Percentiles rank a stretch among this genome's conserved stretches.
Evolutionary conservation across 495 filamentous ascomycete species (phyloP).

Genomic region (Aspergillus sparsus): DNA sequence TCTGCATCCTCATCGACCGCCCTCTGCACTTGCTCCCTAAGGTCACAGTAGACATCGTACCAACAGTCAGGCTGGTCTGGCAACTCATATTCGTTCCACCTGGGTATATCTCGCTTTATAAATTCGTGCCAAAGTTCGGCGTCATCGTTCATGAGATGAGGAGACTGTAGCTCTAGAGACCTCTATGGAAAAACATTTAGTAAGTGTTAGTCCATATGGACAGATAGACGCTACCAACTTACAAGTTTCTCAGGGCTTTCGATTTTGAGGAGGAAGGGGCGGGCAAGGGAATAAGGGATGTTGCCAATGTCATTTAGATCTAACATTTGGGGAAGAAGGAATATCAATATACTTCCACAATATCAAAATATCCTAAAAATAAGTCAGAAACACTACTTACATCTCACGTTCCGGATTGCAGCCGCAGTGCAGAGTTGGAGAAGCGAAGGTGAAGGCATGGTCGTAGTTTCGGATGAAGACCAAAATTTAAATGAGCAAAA

Average conservation of each 20-base stretch:
- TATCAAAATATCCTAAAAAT: no score
- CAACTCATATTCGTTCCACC: conserved; percentile 56
- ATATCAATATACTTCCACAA: conserved; percentile 1
- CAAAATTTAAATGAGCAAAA: conserved; percentile 21
- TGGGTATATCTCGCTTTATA: conserved; percentile 67
- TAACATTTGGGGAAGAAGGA: conserved; percentile 21
- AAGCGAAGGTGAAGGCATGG: conserved; percentile 48
- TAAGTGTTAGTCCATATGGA: conserved; percentile 2
- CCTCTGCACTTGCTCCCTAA: conserved; percentile 44
- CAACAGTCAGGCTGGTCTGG: conserved; percentile 60
- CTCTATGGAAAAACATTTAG: conserved; percentile 34
- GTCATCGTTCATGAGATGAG: conserved; percentile 61
- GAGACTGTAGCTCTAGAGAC: conserved; percentile 62
- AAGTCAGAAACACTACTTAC: conserved; percentile 28
- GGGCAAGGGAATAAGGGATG: conserved; percentile 60
- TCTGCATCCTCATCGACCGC: conserved; percentile 52
- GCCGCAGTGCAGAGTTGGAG: conserved; percentile 43
- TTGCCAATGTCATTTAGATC: conserved; percentile 64
- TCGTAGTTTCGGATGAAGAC: conserved; percentile 15
- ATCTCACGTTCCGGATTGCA: conserved; percentile 49
- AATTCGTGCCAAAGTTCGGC: conserved; percentile 67
- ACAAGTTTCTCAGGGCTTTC: conserved; percentile 68
- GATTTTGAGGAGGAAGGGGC: conserved; percentile 61
- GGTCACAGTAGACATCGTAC: conserved; percentile 63
- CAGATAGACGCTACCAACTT: conserved; percentile 21